Conservation (phyloP, 2,329 filamentous ascomycete species). For the Cladosporium sphaerospermum region DNA sequence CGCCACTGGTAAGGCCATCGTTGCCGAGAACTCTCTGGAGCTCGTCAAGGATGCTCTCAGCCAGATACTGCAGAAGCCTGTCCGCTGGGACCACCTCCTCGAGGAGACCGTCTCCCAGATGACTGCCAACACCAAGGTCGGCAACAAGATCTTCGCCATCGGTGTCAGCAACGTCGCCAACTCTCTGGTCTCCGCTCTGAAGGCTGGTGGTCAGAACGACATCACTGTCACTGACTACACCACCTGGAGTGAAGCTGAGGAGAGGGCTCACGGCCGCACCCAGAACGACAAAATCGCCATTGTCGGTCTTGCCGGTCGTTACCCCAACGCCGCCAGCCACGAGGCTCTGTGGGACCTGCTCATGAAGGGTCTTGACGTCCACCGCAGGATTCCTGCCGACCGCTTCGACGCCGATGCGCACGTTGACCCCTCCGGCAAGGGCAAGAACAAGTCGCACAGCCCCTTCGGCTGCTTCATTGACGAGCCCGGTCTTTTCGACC, state of each 20-base stretch:
- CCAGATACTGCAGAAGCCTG: slow-evolving; percentile 43
- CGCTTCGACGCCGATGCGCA: slow-evolving; percentile 69
- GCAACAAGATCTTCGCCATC: slow-evolving; percentile 43
- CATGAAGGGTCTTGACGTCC: slow-evolving; percentile 67
- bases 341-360: slow-evolving; percentile 71
- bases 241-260: slow-evolving; percentile 34
- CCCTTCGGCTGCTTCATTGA: slow-evolving; percentile 72
- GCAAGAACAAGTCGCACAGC: slow-evolving; percentile 69
- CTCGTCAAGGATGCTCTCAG: slow-evolving; percentile 38
- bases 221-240: slow-evolving; percentile 40
- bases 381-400: slow-evolving; percentile 60
- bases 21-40: slow-evolving; percentile 40
- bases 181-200: slow-evolving; percentile 49
- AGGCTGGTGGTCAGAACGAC: slow-evolving; percentile 43
- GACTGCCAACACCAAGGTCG: slow-evolving; percentile 34
- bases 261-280: slow-evolving; percentile 36
- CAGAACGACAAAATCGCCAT: slow-evolving; percentile 71
- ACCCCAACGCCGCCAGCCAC: slow-evolving; percentile 64
- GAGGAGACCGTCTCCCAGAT: slow-evolving; percentile 44
- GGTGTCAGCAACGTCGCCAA: slow-evolving; percentile 50
- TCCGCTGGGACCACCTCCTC: slow-evolving; percentile 45
- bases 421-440: slow-evolving; percentile 64
- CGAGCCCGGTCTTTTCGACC: slow-evolving; percentile 70
- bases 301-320: slow-evolving; percentile 74
- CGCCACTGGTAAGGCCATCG: slow-evolving; percentile 40